phyloP scores from a whole-genome alignment of 805 yeast species.

The Cyberlindnera misumaiensis region DNA sequence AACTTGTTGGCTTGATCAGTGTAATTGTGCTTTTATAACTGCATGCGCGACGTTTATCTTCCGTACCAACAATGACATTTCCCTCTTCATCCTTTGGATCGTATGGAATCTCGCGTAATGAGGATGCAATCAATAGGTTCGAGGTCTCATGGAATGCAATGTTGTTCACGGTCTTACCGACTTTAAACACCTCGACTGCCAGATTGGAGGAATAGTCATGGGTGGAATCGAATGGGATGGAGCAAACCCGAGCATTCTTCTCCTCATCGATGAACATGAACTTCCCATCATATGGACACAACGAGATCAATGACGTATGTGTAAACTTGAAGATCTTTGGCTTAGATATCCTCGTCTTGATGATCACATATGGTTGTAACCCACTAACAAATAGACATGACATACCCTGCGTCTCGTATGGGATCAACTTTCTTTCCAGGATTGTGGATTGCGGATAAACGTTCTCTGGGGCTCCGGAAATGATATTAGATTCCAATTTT shows the following conservation, averaged over 20 bases:
- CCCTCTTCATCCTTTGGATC: slow-evolving; percentile 72
- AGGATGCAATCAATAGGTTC: slow-evolving; percentile 55
- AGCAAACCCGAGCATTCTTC: slow-evolving; percentile 55
- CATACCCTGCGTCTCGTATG: slow-evolving; percentile 50
- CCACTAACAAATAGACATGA: slow-evolving; percentile 69
- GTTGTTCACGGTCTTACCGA: slow-evolving; percentile 60
- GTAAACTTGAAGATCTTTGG: slow-evolving; percentile 66
- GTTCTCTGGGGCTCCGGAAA: slow-evolving; percentile 78
- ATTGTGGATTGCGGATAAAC: slow-evolving; percentile 55
- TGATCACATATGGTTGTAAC: slow-evolving; percentile 57
- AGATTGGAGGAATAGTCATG: slow-evolving; percentile 52
- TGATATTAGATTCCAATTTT: slow-evolving; percentile 34
- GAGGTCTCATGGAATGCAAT: slow-evolving; percentile 65
- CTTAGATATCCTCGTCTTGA: slow-evolving; percentile 55
- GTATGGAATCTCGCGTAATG: slow-evolving; percentile 52
- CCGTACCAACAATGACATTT: slow-evolving; percentile 50
- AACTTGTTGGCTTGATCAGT: slow-evolving; percentile 59
- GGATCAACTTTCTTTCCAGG: slow-evolving; percentile 61
- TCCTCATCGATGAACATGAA: slow-evolving; percentile 66
- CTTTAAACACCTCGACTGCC: slow-evolving; percentile 45
- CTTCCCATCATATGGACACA: slow-evolving; percentile 41
- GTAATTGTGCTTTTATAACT: slow-evolving; percentile 55
- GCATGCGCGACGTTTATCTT: slow-evolving; percentile 45
- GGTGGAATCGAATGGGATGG: slow-evolving; percentile 26
- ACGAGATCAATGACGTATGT: slow-evolving; percentile 56